Evolutionary conservation across 768 basidiomycete genomes (phyloP).

Genomic region (Suillus decipiens): DNA sequence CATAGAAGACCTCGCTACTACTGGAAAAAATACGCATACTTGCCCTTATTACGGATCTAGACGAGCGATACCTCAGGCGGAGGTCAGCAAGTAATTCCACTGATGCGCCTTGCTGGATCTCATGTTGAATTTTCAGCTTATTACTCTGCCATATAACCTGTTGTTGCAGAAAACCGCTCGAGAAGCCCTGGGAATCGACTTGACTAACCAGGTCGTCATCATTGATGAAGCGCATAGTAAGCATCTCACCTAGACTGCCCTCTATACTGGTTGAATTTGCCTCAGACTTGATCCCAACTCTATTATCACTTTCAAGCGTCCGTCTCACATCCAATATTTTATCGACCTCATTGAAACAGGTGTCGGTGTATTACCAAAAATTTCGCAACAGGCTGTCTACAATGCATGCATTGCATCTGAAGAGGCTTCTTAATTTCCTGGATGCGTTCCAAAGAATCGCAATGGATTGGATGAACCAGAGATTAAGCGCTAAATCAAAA

Average conservation of each 20-base stretch:
- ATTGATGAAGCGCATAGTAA: constrained; percentile 97
- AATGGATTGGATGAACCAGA: constrained; percentile 47
- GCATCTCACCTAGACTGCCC: constrained; percentile 28
- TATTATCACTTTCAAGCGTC: constrained; percentile 83
- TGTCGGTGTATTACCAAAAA: constrained; percentile 71
- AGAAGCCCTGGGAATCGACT: constrained; percentile 84
- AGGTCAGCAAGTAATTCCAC: constrained; percentile 48
- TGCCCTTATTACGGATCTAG: constrained; percentile 96
- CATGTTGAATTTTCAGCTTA: constrained; percentile 50
- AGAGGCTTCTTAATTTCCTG: constrained; percentile 74
- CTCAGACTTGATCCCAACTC: constrained; percentile 83
- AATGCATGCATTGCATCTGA: constrained; percentile 74
- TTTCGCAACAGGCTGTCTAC: constrained; percentile 80
- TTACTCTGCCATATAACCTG: constrained; percentile 94
- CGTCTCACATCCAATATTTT: constrained; percentile 60
- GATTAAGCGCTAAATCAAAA: constrained; percentile 17
- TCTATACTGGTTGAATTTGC: constrained; percentile 3
- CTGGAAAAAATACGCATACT: constrained; percentile 66
- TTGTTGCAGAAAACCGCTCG: constrained; percentile 80
- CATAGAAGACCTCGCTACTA: constrained; percentile 85
- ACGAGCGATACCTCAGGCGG: constrained; percentile 84
- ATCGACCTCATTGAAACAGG: constrained; percentile 66
- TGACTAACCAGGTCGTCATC: constrained; percentile 83
- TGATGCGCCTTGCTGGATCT: background rate
- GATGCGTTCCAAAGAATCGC: constrained; percentile 64